Conservation (phyloP, 192 early-diverging fungal species). For the Geranomyces michiganensis region DNA sequence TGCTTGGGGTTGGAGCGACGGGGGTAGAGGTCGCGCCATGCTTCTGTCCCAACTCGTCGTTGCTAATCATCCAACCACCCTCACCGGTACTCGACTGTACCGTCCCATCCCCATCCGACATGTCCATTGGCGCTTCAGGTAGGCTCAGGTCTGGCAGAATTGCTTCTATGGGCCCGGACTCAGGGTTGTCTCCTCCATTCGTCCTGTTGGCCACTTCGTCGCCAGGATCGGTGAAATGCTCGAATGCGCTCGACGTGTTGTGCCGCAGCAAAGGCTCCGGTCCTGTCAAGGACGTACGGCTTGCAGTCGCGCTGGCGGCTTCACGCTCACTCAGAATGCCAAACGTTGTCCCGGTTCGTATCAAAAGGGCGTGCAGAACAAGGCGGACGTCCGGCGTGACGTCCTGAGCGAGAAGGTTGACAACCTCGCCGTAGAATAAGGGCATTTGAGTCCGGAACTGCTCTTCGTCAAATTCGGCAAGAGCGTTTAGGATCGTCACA, state of each 20-base stretch:
- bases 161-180: conserved; percentile 21
- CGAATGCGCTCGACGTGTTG: conserved; percentile 3
- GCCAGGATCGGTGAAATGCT: neutral
- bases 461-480: conserved; percentile 69
- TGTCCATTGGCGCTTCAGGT: conserved; percentile 20
- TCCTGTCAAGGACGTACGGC: conserved; percentile 14
- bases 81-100: conserved; percentile 4
- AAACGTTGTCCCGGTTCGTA: conserved; percentile 41
- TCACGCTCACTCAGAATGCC: conserved; percentile 36
- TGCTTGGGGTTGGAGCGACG: too few species aligned
- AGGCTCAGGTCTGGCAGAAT: conserved; percentile 20
- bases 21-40: too few species aligned
- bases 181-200: neutral
- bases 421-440: conserved; percentile 64
- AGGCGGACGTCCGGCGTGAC: conserved; percentile 62
- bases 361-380: conserved; percentile 46
- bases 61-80: conserved; percentile 22
- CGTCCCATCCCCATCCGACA: conserved; percentile 6
- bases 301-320: conserved; percentile 25
- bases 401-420: conserved; percentile 69
- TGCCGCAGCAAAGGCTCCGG: conserved; percentile 5
- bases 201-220: neutral
- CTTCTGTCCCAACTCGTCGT: conserved; percentile 10
- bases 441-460: conserved; percentile 65
- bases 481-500: conserved; percentile 67